These are phyloP conservation scores for Santalum album DNA, from an alignment of 164 flowering plant genomes.

Conservation along the genomic window DNA sequence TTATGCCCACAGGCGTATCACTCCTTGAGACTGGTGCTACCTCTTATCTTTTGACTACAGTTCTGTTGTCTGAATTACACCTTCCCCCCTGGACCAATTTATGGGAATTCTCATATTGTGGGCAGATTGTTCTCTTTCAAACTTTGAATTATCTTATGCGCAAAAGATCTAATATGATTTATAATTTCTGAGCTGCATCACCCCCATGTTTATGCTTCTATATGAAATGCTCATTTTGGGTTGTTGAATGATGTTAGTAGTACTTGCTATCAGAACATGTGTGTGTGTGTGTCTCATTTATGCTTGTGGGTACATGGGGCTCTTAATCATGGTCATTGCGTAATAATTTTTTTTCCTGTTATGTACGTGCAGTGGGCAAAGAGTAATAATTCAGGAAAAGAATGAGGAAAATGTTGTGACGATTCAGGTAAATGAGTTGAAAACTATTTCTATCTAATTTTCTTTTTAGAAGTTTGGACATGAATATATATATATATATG, in stretches of 20 bases:
- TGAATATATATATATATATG: not conserved
- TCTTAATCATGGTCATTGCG: not conserved
- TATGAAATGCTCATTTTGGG: too few species aligned
- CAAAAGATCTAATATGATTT: too few species aligned
- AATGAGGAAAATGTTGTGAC: slow-evolving; percentile 57
- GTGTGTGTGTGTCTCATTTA: too few species aligned
- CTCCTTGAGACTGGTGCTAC: too few species aligned
- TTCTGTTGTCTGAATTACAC: too few species aligned
- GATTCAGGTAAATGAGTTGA: slow-evolving; percentile 52
- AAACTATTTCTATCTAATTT: not conserved
- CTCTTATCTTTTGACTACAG: too few species aligned
- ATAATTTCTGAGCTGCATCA: not conserved
- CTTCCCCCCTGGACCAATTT: too few species aligned
- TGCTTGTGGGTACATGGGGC: too few species aligned
- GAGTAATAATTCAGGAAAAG: slow-evolving; percentile 59
- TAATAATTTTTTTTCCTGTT: slow-evolving; percentile 4
- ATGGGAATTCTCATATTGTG: not conserved
- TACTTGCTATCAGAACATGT: too few species aligned
- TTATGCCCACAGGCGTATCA: too few species aligned
- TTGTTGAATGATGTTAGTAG: too few species aligned
- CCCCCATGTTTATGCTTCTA: not conserved
- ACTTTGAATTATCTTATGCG: too few species aligned
- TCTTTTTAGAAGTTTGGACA: not conserved
- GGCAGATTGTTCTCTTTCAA: not conserved
- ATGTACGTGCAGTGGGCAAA: slow-evolving; percentile 68